phyloP scores from a whole-genome alignment of 2,329 filamentous ascomycete genomes.

The Botrytis deweyae region DNA sequence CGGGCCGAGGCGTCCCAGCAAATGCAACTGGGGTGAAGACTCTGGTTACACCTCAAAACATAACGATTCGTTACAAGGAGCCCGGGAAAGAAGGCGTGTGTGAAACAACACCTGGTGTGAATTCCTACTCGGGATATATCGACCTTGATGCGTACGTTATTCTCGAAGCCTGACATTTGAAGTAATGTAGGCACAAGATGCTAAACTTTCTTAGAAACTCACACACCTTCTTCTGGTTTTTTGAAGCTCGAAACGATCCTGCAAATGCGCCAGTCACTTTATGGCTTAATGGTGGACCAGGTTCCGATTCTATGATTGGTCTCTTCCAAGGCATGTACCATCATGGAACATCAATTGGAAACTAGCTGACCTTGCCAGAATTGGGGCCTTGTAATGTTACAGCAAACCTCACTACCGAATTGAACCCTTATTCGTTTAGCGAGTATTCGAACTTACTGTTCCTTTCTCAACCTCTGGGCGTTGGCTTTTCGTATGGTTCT shows the following conservation, averaged over 20 bases:
- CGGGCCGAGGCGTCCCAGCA: constrained; percentile 43
- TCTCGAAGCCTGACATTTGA: not conserved
- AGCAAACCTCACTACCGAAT: constrained; percentile 36
- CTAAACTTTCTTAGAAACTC: constrained; percentile 32
- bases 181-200: constrained; percentile 10
- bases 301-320: constrained; percentile 54
- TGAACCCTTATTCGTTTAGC: constrained; percentile 63
- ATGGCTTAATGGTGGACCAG: constrained; percentile 55
- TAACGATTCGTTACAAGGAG: constrained; percentile 47
- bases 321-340: constrained; percentile 44
- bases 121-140: constrained; percentile 36
- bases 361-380: constrained; percentile 29
- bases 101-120: constrained; percentile 36
- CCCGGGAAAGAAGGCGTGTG: constrained; percentile 42
- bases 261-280: constrained; percentile 48
- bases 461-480: constrained; percentile 62
- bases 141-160: constrained; percentile 30
- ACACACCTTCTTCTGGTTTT: constrained; percentile 51
- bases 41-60: constrained; percentile 43
- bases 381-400: constrained; percentile 45
- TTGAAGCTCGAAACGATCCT: constrained; percentile 50
- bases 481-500: constrained; percentile 62
- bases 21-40: constrained; percentile 42
- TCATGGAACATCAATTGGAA: not conserved
- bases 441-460: constrained; percentile 52